Evolutionary conservation across 305 asterid genomes (phyloP).

Genomic region (Fraxinus ornus): DNA sequence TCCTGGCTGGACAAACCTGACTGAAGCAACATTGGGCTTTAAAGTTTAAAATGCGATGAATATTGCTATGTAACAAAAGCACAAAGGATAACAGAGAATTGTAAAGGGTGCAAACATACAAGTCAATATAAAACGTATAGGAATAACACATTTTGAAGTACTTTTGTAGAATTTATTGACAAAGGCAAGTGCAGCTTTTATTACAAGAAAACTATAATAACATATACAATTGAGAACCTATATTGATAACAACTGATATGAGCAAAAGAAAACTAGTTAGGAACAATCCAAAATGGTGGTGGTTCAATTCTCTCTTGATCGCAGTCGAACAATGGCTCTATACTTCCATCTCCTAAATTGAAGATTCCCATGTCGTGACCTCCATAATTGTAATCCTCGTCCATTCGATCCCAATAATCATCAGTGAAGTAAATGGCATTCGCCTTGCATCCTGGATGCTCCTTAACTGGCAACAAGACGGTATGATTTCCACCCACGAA

Average conservation of each 20-base stretch:
- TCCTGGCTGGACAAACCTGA: not conserved
- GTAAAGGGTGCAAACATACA: not conserved
- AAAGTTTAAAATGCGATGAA: not conserved
- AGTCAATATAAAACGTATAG: not conserved
- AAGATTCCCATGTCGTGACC: slow-evolving; percentile 42
- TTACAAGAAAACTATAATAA: not conserved
- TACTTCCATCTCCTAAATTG: slow-evolving; percentile 17
- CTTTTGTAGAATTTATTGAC: not conserved
- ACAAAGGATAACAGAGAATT: not conserved
- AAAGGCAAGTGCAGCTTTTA: not conserved
- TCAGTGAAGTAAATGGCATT: slow-evolving; percentile 38
- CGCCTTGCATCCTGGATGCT: not conserved
- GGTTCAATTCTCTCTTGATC: slow-evolving; percentile 14
- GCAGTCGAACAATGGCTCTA: not conserved
- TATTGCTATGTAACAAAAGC: not conserved
- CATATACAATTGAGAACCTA: not conserved
- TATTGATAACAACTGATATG: not conserved
- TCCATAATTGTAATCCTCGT: slow-evolving; percentile 35
- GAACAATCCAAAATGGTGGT: slow-evolving; percentile 31
- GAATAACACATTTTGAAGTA: not conserved
- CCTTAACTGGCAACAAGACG: not conserved
- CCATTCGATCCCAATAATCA: slow-evolving; percentile 33
- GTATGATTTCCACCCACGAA: slow-evolving; percentile 41
- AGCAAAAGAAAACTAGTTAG: not conserved
- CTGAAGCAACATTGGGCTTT: not conserved